Evolutionary conservation across 2,329 filamentous ascomycete genomes (phyloP), one percentile per base, ranked within the genome.

Genomic region (Fusarium domesticum): DNA sequence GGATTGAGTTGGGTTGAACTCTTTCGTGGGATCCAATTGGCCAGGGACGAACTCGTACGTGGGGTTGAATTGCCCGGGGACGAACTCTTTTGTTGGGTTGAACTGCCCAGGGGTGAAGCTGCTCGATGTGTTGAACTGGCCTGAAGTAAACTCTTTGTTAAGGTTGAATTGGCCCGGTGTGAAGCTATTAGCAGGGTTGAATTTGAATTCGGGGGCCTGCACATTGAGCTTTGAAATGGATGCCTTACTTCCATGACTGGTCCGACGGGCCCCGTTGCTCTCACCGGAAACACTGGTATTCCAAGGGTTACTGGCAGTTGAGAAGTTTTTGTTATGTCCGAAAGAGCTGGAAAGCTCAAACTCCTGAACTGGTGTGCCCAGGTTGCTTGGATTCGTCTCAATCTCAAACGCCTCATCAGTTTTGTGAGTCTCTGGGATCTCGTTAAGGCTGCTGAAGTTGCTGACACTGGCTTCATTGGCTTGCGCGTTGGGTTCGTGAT

Each of bases 161-260:
- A 59, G 57, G 36, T 47, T 50, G 38, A 54, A 59, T 30, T 59
- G 50, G 2, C 54, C 56, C 20, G 56, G 54, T 5, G 53, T 59
- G 18, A 58, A 58, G 23, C 47, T 57, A 57, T 64, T 77, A 10
- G 54, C 64, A 4, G 78, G 78, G 50, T 81, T 80, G 67, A 92
- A 92, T 57, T 85, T 89, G 73, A 96, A 96, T 60, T 93, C 89
- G 36, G 90, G 87, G 0, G 92, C 92, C 50, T 85, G 81, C 20
- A 95, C 90, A 58, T 97, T 97, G 56, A 97, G 78, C 55, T 84
- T 91, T 1, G 89, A 89, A 34, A 84, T 67, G 1, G 82, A 91
- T 3, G 83, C 74, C 57, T 85, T 88, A 61, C 83, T 85, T 15
- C 74, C 76, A 59, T 90, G 86, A 10, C 73, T 69, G 14, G 67